Evolutionary conservation across 2,329 filamentous ascomycete species (phyloP).

Genomic region (Trichoderma sp.): DNA sequence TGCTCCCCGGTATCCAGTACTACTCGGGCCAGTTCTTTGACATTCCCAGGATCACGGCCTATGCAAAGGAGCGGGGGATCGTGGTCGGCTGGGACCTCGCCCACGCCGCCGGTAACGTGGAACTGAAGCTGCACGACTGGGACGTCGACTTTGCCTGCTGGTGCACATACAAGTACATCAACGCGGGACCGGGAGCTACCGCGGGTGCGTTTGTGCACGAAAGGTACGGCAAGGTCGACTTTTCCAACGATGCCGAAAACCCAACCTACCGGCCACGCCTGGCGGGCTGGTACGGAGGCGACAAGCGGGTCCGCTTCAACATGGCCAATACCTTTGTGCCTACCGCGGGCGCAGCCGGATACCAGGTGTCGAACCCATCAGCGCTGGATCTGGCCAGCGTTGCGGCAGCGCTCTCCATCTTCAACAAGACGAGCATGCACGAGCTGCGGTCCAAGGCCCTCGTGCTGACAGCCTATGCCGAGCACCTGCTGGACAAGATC

Average conservation of each 20-base stretch:
- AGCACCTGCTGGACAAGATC: constrained; percentile 60
- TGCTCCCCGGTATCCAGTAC: constrained; percentile 87
- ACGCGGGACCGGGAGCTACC: constrained; percentile 80
- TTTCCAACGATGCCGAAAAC: constrained; percentile 39
- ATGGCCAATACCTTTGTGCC: constrained; percentile 84
- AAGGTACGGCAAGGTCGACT: constrained; percentile 62
- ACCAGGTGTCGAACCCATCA: constrained; percentile 80
- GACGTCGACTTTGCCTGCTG: constrained; percentile 88
- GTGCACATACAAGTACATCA: constrained; percentile 96
- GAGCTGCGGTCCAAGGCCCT: constrained; percentile 71
- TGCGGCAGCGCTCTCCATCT: constrained; percentile 71
- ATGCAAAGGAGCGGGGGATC: constrained; percentile 72
- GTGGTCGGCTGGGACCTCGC: constrained; percentile 86
- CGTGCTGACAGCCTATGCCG: constrained; percentile 73
- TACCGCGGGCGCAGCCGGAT: constrained; percentile 76
- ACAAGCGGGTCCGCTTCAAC: constrained; percentile 73
- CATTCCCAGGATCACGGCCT: constrained; percentile 74
- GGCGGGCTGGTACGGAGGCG: constrained; percentile 84
- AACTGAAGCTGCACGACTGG: constrained; percentile 80
- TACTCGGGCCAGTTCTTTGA: constrained; percentile 90
- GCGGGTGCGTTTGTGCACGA: constrained; percentile 81
- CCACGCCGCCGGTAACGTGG: constrained; percentile 82
- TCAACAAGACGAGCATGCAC: constrained; percentile 69
- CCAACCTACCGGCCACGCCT: constrained; percentile 64
- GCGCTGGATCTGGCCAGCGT: constrained; percentile 78